These are phyloP conservation scores for Phaeosphaeriaceae sp. DNA, from an alignment of 2,329 filamentous ascomycete genomes.

Conservation along the genomic window DNA sequence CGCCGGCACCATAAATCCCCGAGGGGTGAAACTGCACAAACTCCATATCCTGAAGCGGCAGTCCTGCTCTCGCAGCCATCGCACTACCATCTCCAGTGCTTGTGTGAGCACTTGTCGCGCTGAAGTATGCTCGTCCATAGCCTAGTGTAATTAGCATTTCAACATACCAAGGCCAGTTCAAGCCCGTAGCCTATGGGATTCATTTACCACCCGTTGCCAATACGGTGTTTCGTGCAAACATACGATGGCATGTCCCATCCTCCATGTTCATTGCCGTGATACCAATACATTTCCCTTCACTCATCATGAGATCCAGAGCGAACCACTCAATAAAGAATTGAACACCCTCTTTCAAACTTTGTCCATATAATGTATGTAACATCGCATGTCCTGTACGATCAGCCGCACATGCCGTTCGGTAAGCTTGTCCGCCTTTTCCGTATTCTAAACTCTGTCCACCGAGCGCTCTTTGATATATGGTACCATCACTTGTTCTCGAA, in stretches of 20 bases:
- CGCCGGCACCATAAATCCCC: slow-evolving; percentile 59
- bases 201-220: slow-evolving; percentile 54
- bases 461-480: slow-evolving; percentile 57
- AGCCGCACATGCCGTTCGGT: slow-evolving; percentile 54
- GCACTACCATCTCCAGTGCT: slow-evolving; percentile 59
- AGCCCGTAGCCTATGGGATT: too few relatives aligned
- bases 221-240: slow-evolving; percentile 57
- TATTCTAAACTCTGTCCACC: slow-evolving; percentile 57
- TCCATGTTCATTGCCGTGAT: slow-evolving; percentile 57
- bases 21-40: slow-evolving; percentile 60
- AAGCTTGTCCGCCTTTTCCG: slow-evolving; percentile 58
- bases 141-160: slow-evolving; percentile 28
- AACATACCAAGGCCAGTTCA: background rate
- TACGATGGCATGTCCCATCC: slow-evolving; percentile 56
- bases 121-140: slow-evolving; percentile 59
- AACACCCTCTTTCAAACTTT: slow-evolving; percentile 55
- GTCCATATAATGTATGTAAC: slow-evolving; percentile 59
- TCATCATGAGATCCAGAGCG: slow-evolving; percentile 57
- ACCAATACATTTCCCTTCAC: slow-evolving; percentile 55
- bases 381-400: slow-evolving; percentile 59
- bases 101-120: slow-evolving; percentile 57
- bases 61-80: slow-evolving; percentile 57
- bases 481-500: slow-evolving; percentile 54
- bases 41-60: slow-evolving; percentile 59
- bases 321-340: slow-evolving; percentile 61